A percentile compares a stretch with the other conserved stretches of the same genome.
Evolutionary conservation across 1,284 basidiomycete species (phyloP).

Genomic region (Irpex sp.): DNA sequence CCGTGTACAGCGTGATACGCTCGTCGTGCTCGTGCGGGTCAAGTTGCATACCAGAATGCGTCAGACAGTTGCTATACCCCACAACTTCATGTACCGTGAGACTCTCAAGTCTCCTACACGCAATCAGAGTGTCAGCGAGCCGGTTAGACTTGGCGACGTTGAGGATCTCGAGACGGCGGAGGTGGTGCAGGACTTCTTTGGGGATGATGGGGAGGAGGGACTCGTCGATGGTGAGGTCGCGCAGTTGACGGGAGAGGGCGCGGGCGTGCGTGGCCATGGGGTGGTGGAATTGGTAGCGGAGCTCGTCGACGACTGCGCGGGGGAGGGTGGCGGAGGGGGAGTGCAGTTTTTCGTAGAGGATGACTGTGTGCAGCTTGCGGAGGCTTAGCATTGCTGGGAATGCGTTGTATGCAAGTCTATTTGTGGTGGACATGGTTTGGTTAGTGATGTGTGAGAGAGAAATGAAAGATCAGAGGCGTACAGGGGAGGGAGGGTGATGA

Average conservation of each 20-base stretch:
- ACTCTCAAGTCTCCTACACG: constrained; percentile 1
- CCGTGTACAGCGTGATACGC: not conserved
- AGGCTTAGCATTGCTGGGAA: not conserved
- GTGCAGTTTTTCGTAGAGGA: not conserved
- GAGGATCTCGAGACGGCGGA: constrained; percentile 6
- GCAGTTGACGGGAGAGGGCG: not conserved
- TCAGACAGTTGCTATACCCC: not conserved
- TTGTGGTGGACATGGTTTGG: no score
- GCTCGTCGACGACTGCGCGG: not conserved
- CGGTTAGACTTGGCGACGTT: not conserved
- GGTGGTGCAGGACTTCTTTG: not conserved
- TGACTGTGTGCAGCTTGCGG: not conserved
- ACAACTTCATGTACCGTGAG: constrained; percentile 4
- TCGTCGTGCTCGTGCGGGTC: not conserved
- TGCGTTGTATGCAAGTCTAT: not conserved
- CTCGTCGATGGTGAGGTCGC: not conserved
- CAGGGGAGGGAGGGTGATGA: not conserved
- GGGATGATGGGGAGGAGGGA: constrained; percentile 4
- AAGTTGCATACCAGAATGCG: not conserved
- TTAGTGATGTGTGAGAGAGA: not conserved
- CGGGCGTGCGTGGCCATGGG: not conserved
- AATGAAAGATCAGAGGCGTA: not conserved
- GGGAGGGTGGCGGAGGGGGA: not conserved
- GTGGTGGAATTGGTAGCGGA: not conserved
- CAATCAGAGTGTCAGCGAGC: not conserved